phyloP scores from a whole-genome alignment of 495 filamentous ascomycete genomes.

The Pseudomonodictys pantanalensis region DNA sequence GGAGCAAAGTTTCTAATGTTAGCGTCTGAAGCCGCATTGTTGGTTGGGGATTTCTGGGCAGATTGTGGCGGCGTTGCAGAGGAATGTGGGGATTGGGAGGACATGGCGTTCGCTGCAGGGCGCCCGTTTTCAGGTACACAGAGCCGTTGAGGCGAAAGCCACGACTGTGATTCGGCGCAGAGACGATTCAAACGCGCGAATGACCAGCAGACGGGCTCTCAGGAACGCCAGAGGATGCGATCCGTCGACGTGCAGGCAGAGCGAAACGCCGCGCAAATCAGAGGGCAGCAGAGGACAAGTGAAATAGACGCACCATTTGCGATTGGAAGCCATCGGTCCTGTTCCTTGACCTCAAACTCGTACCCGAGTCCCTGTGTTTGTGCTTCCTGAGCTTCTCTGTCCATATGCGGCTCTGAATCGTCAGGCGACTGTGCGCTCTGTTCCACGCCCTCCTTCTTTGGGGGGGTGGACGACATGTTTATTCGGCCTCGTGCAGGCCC shows the following conservation, averaged over 20 bases:
- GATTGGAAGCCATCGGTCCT: constrained; percentile 99
- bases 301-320: constrained; percentile 87
- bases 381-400: constrained; percentile 63
- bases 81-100: constrained; percentile 45
- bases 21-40: constrained; percentile 62
- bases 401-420: constrained; percentile 70
- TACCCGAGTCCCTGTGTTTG: constrained; percentile 64
- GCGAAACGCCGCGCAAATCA: constrained; percentile 59
- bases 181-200: constrained; percentile 42
- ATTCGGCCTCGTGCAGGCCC: constrained; percentile 61
- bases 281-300: constrained; percentile 24
- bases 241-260: constrained; percentile 45
- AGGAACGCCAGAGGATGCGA: constrained; percentile 49
- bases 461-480: constrained; percentile 92
- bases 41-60: constrained; percentile 8
- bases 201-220: constrained; percentile 45
- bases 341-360: constrained; percentile 99
- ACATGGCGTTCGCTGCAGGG: constrained; percentile 36
- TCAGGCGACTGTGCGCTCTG: constrained; percentile 90
- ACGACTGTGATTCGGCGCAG: constrained; percentile 41
- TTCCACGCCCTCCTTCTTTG: constrained; percentile 83
- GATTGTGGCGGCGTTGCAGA: constrained; percentile 41
- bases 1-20: constrained; percentile 82
- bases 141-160: constrained; percentile 10
- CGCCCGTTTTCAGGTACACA: constrained; percentile 34